Conservation (phyloP, 257 asterid genomes). For the Plantago elongata region DNA sequence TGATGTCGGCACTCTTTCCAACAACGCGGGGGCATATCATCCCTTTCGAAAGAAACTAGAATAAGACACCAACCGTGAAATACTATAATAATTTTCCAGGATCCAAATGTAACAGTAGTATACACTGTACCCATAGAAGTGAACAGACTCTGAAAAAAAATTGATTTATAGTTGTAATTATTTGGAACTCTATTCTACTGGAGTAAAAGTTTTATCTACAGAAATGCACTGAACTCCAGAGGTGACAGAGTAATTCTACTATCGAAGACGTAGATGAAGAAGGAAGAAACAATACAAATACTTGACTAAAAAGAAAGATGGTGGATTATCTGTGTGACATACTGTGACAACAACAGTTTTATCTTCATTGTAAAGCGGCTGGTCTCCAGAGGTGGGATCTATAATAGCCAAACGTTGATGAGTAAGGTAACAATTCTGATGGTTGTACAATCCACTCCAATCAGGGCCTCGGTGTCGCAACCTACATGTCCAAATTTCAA, state of each 20-base stretch:
- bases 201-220: background rate
- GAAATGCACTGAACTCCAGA: background rate
- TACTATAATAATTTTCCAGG: background rate
- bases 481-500: slow-evolving; percentile 32
- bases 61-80: background rate
- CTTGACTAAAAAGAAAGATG: slow-evolving; percentile 1
- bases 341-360: slow-evolving; percentile 91
- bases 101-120: background rate
- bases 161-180: too few relatives aligned
- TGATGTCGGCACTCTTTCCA: too few relatives aligned
- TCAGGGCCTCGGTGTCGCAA: slow-evolving; percentile 98
- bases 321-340: slow-evolving; percentile 22
- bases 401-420: slow-evolving; percentile 92
- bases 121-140: background rate
- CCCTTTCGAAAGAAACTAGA: background rate
- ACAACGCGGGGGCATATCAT: too few relatives aligned
- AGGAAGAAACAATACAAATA: slow-evolving; percentile 1
- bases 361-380: slow-evolving; percentile 94
- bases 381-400: slow-evolving; percentile 98
- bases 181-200: too few relatives aligned
- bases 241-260: too few relatives aligned
- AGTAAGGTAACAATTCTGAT: slow-evolving; percentile 80
- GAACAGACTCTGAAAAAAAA: too few relatives aligned
- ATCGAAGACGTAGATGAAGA: background rate
- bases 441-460: slow-evolving; percentile 93